Base-by-base conservation (phyloP, 2,329 filamentous ascomycete species). In the Paracamarosporium sp. region DNA sequence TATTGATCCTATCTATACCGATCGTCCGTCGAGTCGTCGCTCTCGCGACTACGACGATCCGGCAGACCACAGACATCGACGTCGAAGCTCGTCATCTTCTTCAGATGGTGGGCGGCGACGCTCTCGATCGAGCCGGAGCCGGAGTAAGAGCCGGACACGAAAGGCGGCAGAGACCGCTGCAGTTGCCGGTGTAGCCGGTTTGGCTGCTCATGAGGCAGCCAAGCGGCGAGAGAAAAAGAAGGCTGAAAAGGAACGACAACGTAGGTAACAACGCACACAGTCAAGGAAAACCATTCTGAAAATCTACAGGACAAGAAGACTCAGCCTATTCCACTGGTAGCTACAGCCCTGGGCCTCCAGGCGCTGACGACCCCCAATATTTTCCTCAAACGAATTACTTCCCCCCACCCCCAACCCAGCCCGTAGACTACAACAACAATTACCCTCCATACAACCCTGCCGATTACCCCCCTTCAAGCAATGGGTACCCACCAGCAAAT, bases 1-100 rank as follows among this genome's bases (percentile, higher is more conserved):
- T 62, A 81, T 83, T 69, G 83, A 86, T 68, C 86, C 86, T 7
- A 85, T 89, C 53, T 82, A 85, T 64, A 82, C 84, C 65, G 85
- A 85, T 58, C 65, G 77, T 25, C 78, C 77, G 51, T 77, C 81
- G 59, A 81, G 82, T 33, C 66, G 68, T 35, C 69, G 72, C 45
- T 69, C 67, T 52, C 71, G 69, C 51, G 73, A 70, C 31, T 70
- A 73, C 58, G 76, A 79, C 48, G 76, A 77, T 63, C 78, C 78
- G 28, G 78, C 76, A 41, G 73, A 74, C 46, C 74, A 78, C 56
- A 73, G 78, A 46, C 72, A 82, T 69, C 57, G 67, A 50, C 70
- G 80, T 77, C 67, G 81, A 69, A 62, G 79, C 65, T 75, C 76
- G 12, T 80, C 80, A 15, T 72, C 69, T 43, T 74, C 74, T 27